These are phyloP conservation scores for Phytopythium sindhum DNA, from an alignment of 352 stramenopile genomes.

Conservation along the genomic window DNA sequence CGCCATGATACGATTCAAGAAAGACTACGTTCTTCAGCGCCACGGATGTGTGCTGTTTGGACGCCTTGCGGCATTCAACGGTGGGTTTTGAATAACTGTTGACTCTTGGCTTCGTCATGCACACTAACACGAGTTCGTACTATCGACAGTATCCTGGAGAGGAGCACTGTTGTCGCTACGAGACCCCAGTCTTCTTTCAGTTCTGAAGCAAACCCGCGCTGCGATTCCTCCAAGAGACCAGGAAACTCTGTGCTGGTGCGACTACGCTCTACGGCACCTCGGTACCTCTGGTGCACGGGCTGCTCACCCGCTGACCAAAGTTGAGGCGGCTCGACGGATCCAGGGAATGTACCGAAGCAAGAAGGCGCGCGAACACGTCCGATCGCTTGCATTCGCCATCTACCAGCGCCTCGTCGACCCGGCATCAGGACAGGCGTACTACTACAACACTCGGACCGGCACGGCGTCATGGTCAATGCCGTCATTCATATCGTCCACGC, in stretches of 20 bases:
- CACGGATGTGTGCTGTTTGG: conserved; percentile 42
- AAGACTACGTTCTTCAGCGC: conserved; percentile 35
- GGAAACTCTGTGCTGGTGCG: conserved; percentile 20
- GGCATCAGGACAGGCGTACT: conserved; percentile 36
- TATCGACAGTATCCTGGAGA: conserved; percentile 28
- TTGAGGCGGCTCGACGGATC: conserved; percentile 38
- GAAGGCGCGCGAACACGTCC: conserved; percentile 38
- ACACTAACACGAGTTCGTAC: neutral
- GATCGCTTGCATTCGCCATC: conserved; percentile 28
- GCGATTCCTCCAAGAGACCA: conserved; percentile 15
- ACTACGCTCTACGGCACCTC: conserved; percentile 32
- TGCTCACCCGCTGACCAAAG: conserved; percentile 15
- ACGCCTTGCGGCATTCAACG: conserved; percentile 27
- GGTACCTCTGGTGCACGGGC: conserved; percentile 1
- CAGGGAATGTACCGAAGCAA: conserved; percentile 55
- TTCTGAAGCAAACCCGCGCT: conserved; percentile 16
- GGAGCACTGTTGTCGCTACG: conserved; percentile 16
- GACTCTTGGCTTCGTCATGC: no score
- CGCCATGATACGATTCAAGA: conserved; percentile 52
- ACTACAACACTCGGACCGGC: conserved; percentile 57
- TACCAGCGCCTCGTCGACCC: conserved; percentile 50
- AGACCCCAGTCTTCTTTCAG: conserved; percentile 17
- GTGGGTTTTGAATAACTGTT: conserved; percentile 9
- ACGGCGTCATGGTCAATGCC: conserved; percentile 51
- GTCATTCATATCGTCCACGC: conserved; percentile 21